phyloP scores from a whole-genome alignment of 371 early-diverging fungal species.

The Rhizopus delemar region DNA sequence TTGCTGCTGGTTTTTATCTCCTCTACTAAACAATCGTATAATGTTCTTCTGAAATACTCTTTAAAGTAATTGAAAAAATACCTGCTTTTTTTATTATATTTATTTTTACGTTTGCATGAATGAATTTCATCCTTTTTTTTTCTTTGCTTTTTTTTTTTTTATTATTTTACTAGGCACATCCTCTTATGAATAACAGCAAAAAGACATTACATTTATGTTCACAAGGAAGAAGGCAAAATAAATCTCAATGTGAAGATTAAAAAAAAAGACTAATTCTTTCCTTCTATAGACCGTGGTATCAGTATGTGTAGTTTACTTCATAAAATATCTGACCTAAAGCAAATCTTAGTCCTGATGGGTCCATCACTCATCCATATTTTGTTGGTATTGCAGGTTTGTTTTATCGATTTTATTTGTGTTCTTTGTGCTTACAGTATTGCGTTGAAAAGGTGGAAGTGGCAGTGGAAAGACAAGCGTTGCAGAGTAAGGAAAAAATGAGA shows the following conservation, averaged over 20 bases:
- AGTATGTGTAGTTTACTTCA: slow-evolving; percentile 17
- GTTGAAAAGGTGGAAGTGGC: slow-evolving; percentile 71
- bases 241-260: too few species aligned
- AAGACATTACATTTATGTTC: slow-evolving; percentile 32
- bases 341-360: slow-evolving; percentile 55
- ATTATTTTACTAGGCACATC: background rate
- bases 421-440: slow-evolving; percentile 9
- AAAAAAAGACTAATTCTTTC: background rate
- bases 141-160: background rate
- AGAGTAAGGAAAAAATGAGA: slow-evolving; percentile 39
- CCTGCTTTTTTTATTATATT: too few species aligned
- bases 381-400: slow-evolving; percentile 71
- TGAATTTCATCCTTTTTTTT: background rate
- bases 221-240: slow-evolving; percentile 41
- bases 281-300: slow-evolving; percentile 22
- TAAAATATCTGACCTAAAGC: background rate
- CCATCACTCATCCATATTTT: slow-evolving; percentile 67
- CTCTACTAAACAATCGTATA: too few species aligned
- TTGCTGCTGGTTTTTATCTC: too few species aligned
- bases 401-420: too few species aligned
- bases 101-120: too few species aligned
- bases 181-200: slow-evolving; percentile 9
- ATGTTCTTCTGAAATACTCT: too few species aligned
- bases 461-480: slow-evolving; percentile 85
- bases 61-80: too few species aligned